Evolutionary conservation across 1,284 basidiomycete species (phyloP), one percentile per base, ranked within the genome.

Genomic region (Cystobasidium sp.): DNA sequence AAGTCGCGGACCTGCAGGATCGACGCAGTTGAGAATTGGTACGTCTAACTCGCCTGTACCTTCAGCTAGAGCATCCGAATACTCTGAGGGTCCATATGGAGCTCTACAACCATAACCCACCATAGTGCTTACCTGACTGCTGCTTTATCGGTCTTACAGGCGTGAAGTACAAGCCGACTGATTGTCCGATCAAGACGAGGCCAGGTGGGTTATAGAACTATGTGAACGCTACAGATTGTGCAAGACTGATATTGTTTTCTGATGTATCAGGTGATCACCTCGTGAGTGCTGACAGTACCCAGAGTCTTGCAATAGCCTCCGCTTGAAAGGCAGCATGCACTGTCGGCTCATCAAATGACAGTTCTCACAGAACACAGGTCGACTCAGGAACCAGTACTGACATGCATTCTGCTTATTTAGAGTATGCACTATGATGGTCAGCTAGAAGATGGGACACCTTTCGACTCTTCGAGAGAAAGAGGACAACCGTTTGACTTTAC

Each of bases 401-500:
- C 31, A 31, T 31, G 31, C 31, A 31, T 31, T 31, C 31, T 31
- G 31, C 31, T 31, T 31, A 31, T 31, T 31, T 31, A 31, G 31
- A 49, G 49, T n/a, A 71, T 71, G 69, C 69, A 71, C 39, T 71
- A 71, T 39, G 49, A 31, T 43, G 69, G 69, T 24, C 55, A 22
- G 16, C 61, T 71, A 10, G 69, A 62, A 51, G 47, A 62, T 39
- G 69, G 69, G 7, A 31, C 41, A 8, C 31, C 58, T 1, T 71
- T 71, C 37, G 69, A 71, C 37, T 63, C 58, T 22, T 66, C 64
- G 39, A 51, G 64, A 53, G 46, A 49, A 7, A 44, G 56, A 71
- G 61, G 41, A 8, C 56, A 59, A 44, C 69, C 69, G 1, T 71
- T 71, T 61, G 61, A 71, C 8, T 71, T 71, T 37, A 55, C 51